Evolutionary conservation across 768 basidiomycete species (phyloP).

Genomic region (Xerocomellus amylosporus): DNA sequence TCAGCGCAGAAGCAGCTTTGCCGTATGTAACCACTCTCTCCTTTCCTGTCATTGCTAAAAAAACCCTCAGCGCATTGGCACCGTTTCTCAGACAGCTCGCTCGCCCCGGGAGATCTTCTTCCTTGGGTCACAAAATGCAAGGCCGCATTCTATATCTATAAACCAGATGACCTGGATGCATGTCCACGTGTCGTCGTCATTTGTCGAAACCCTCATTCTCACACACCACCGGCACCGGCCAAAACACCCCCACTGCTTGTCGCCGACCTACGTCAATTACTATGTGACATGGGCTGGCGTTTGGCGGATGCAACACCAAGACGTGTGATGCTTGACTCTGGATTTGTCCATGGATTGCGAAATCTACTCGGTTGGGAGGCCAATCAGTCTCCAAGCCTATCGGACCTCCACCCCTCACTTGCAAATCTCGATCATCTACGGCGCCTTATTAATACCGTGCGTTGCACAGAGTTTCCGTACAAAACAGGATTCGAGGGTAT

Average conservation of each 20-base stretch:
- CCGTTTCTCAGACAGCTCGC: not conserved
- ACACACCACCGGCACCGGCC: not conserved
- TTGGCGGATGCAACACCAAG: conserved; percentile 3
- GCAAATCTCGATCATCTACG: not conserved
- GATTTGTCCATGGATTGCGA: not conserved
- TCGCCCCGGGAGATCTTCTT: not conserved
- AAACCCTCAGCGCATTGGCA: not conserved
- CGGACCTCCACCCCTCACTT: conserved; percentile 5
- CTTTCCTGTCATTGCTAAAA: not conserved
- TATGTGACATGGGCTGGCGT: not conserved
- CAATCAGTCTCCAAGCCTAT: not conserved
- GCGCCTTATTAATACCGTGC: not conserved
- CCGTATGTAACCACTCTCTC: not conserved
- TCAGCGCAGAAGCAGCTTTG: not conserved
- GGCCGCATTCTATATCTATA: not conserved
- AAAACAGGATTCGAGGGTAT: not conserved
- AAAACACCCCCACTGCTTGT: not conserved
- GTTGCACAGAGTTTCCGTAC: not conserved
- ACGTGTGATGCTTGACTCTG: not conserved
- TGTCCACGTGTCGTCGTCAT: not conserved
- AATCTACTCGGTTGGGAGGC: not conserved
- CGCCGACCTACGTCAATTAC: not conserved
- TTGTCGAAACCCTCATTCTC: conserved; percentile 8
- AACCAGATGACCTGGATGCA: not conserved
- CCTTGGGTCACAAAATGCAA: not conserved